Evolutionary conservation across 306 rosid genomes (phyloP), one percentile per base, ranked within the genome.

Genomic region (Dalbergia cultrata): DNA sequence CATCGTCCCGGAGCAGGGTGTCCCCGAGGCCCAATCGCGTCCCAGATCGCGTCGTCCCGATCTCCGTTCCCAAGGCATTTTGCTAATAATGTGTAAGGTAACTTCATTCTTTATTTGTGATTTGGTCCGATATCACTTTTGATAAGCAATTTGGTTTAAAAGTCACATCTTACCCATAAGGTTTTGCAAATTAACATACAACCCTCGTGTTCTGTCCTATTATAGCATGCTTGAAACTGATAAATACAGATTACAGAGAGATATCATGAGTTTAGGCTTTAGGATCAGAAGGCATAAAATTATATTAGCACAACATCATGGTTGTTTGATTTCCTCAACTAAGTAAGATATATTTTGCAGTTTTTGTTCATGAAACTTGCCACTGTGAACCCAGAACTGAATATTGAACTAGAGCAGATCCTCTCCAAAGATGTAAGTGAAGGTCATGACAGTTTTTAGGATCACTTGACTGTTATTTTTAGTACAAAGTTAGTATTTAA

Each of bases 281-380:
- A 31, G 33, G 67, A 31, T 69, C 9, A 6, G 4, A 7, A 9
- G 53, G 45, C 47, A 35, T 35, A 18, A 56, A 65, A 54, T 13
- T 6, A 26, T 33, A 49, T 47, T 12, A 9, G 22, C 9, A 10
- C 21, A 22, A 8, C 33, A 12, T 35, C 6, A 11, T 56, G 54
- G 47, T 83, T 33, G 8, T 44, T 22, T 22, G 5, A 37, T 26
- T 79, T 79, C 6, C 26, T 75, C 6, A 45, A 39, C 65, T 77
- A 54, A 4, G 10, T 31, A 65, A 58, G 41, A 33, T 75, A 39
- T 77, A 19, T 44, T 78, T 54, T 85, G 78, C 91, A 93, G 98
- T 86, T 93, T 73, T 74, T 93, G 80, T 93, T 92, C 13, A 93
- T 90, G 98, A 93, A 93, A 82, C 95, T 93, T 6, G 92, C 92